Evolutionary conservation across 805 yeast genomes (phyloP).

Genomic region (Saccharomycopsis amapae): DNA sequence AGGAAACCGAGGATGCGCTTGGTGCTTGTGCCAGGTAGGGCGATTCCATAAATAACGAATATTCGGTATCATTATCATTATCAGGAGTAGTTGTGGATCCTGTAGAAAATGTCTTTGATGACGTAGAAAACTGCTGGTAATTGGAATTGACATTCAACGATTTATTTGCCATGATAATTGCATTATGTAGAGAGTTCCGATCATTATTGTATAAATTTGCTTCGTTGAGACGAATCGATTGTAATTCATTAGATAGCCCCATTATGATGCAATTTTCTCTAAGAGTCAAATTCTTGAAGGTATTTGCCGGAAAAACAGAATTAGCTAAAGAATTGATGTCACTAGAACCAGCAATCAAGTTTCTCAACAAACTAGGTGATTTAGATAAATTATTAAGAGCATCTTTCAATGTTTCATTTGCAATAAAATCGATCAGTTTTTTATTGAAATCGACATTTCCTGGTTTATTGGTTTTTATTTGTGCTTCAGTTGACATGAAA

Average conservation of each 20-base stretch:
- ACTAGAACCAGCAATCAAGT: conserved; percentile 27
- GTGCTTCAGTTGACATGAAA: conserved; percentile 17
- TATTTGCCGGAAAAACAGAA: conserved; percentile 26
- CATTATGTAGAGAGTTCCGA: conserved; percentile 42
- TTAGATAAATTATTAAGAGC: conserved; percentile 14
- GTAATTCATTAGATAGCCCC: conserved; percentile 26
- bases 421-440: conserved; percentile 26
- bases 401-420: conserved; percentile 19
- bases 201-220: conserved; percentile 27
- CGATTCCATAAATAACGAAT: conserved; percentile 19
- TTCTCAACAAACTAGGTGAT: conserved; percentile 27
- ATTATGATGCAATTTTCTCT: conserved; percentile 20
- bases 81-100: conserved; percentile 2
- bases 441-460: conserved; percentile 22
- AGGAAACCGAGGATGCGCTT: conserved; percentile 17
- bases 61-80: conserved; percentile 15
- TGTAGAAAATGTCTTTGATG: conserved; percentile 12
- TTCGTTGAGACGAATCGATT: conserved; percentile 22
- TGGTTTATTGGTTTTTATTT: conserved; percentile 20
- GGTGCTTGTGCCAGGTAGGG: conserved; percentile 20
- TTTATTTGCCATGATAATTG: conserved; percentile 46
- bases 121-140: conserved; percentile 22
- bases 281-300: conserved; percentile 22
- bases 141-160: conserved; percentile 27
- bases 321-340: conserved; percentile 19